Evolutionary conservation across 2,329 filamentous ascomycete genomes (phyloP).

Genomic region (Niveomyces coronatus): DNA sequence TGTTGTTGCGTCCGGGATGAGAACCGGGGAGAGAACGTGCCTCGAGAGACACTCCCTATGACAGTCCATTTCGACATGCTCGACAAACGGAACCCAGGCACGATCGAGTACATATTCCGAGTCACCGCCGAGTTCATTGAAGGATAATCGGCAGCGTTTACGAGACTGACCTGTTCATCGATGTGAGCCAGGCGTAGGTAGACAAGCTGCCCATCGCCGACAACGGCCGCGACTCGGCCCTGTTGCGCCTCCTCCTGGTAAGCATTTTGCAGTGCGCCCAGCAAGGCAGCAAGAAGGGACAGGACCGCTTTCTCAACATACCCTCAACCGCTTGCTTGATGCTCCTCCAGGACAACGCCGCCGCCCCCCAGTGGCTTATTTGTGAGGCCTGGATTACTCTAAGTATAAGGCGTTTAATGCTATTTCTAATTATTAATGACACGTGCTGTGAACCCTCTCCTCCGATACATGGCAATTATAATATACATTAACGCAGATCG

Average conservation of each 20-base stretch:
- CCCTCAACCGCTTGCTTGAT: not conserved
- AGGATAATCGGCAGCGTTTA: not conserved
- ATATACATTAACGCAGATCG: no score
- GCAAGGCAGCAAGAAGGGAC: not conserved
- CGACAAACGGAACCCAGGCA: not conserved
- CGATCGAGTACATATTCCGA: not conserved
- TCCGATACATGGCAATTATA: no score
- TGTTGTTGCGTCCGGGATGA: not conserved
- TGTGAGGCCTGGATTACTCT: no score
- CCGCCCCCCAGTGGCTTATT: not conserved
- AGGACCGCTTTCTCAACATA: constrained; percentile 1
- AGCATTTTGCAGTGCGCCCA: not conserved
- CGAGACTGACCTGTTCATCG: not conserved
- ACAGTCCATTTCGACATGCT: not conserved
- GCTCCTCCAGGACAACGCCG: not conserved
- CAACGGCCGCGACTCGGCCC: not conserved
- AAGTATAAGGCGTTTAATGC: no score
- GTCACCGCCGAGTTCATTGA: not conserved
- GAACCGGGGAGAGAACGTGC: not conserved
- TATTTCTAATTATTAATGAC: no score
- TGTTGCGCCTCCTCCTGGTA: not conserved
- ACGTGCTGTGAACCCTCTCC: no score
- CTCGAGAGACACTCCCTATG: not conserved
- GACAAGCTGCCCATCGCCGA: not conserved
- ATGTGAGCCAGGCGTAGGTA: not conserved